These are phyloP conservation scores for Gossypium trilobum DNA, from an alignment of 441 rosid genomes.

Conservation along the genomic window DNA sequence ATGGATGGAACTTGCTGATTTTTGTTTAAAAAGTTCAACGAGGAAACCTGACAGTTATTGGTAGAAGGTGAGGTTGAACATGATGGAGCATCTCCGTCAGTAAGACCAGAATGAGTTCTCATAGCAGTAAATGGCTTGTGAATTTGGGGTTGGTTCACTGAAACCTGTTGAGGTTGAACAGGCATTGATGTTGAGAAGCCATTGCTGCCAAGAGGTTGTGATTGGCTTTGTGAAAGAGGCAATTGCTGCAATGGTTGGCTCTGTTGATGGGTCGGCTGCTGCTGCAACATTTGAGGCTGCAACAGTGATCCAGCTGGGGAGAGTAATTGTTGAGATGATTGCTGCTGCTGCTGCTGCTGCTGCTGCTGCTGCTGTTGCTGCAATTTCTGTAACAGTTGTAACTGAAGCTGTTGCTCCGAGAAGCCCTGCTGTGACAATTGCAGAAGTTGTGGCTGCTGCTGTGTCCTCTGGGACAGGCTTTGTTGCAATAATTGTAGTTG, in stretches of 20 bases:
- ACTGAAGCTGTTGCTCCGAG: constrained; percentile 69
- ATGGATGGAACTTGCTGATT: constrained; percentile 55
- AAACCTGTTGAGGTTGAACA: constrained; percentile 35
- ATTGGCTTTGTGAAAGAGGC: constrained; percentile 53
- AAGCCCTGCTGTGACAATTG: constrained; percentile 44
- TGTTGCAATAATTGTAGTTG: constrained; percentile 23
- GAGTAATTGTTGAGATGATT: constrained; percentile 48
- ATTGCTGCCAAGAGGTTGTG: constrained; percentile 45
- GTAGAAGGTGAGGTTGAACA: constrained; percentile 95
- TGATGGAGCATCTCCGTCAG: constrained; percentile 88
- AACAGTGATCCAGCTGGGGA: constrained; percentile 45
- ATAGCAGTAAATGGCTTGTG: constrained; percentile 41
- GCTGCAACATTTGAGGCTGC: constrained; percentile 52
- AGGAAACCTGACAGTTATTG: constrained; percentile 68
- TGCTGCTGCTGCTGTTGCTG: constrained; percentile 46
- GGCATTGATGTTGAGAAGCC: constrained; percentile 48
- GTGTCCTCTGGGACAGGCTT: constrained; percentile 50
- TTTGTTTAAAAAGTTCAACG: constrained; percentile 55
- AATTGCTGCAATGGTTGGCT: constrained; percentile 50
- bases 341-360: neutral
- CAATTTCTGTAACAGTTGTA: constrained; percentile 68
- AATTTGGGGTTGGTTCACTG: constrained; percentile 41
- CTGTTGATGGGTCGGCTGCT: constrained; percentile 49
- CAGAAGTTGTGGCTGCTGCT: constrained; percentile 45
- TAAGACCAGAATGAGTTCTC: constrained; percentile 57